These are phyloP conservation scores for Aspergillus spinulosporus DNA, from an alignment of 2,329 filamentous ascomycete genomes.

Conservation along the genomic window DNA sequence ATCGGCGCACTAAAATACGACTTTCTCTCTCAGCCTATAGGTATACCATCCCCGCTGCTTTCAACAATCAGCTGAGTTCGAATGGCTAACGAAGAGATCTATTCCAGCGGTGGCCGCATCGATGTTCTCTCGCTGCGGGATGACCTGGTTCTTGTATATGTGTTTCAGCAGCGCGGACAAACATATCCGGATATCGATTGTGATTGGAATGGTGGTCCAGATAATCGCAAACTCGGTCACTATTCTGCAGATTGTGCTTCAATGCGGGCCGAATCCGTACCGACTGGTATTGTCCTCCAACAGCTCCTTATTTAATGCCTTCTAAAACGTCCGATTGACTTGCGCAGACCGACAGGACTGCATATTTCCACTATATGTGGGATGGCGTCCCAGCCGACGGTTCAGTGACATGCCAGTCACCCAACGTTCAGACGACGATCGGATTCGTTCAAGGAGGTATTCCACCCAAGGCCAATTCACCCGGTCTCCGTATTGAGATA, in stretches of 20 bases:
- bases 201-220: slow-evolving; percentile 35
- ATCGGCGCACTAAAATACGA: slow-evolving; percentile 32
- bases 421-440: slow-evolving; percentile 34
- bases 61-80: too few relatives aligned
- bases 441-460: slow-evolving; percentile 41
- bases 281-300: slow-evolving; percentile 20
- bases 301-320: background rate
- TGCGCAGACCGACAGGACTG: slow-evolving; percentile 28
- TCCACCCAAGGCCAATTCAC: too few relatives aligned
- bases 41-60: slow-evolving; percentile 16
- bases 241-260: slow-evolving; percentile 37
- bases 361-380: slow-evolving; percentile 44
- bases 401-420: slow-evolving; percentile 37
- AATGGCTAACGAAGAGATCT: too few relatives aligned
- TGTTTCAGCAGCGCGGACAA: slow-evolving; percentile 36
- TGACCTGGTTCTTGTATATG: slow-evolving; percentile 40
- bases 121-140: slow-evolving; percentile 38
- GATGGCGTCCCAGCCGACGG: slow-evolving; percentile 36
- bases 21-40: slow-evolving; percentile 28
- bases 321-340: too few relatives aligned
- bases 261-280: slow-evolving; percentile 39
- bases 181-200: slow-evolving; percentile 32
- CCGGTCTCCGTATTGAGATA: too few relatives aligned
- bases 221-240: slow-evolving; percentile 36
- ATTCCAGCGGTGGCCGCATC: slow-evolving; percentile 33